Evolutionary conservation across 257 asterid genomes (phyloP).

Genomic region (Solanum clarkiae): DNA sequence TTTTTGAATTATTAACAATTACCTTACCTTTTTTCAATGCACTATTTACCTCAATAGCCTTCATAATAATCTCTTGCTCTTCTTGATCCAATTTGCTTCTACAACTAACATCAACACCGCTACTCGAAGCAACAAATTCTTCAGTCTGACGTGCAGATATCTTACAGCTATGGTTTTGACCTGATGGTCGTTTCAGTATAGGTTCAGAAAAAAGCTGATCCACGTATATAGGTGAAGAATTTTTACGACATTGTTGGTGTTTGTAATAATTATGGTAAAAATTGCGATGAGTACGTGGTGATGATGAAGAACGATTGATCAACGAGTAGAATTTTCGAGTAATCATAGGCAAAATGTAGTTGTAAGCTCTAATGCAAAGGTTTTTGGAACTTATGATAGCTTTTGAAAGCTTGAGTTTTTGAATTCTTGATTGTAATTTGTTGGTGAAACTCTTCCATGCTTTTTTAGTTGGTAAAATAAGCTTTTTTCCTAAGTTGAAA

Average conservation of each 20-base stretch:
- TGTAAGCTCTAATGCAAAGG: background rate
- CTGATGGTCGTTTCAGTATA: background rate
- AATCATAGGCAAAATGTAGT: constrained; percentile 1
- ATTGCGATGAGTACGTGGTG: background rate
- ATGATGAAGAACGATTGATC: background rate
- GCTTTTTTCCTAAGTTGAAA: constrained; percentile 20
- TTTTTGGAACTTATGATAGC: constrained; percentile 12
- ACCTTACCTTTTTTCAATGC: background rate
- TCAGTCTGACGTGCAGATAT: background rate
- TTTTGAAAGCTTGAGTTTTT: constrained; percentile 8
- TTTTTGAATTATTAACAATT: background rate
- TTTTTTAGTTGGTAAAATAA: constrained; percentile 17
- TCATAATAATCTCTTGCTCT: background rate
- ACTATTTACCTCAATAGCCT: background rate
- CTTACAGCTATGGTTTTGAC: background rate
- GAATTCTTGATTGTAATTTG: constrained; percentile 14
- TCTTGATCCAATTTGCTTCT: background rate
- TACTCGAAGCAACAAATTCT: constrained; percentile 11
- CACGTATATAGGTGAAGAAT: constrained; percentile 11
- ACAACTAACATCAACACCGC: background rate
- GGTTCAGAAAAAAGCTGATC: constrained; percentile 23
- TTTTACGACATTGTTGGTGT: background rate
- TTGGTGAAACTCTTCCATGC: constrained; percentile 22
- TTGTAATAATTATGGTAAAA: background rate
- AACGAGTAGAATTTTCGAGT: constrained; percentile 3